phyloP scores from a whole-genome alignment of 352 stramenopile genomes.

The Phytophthora melonis region DNA sequence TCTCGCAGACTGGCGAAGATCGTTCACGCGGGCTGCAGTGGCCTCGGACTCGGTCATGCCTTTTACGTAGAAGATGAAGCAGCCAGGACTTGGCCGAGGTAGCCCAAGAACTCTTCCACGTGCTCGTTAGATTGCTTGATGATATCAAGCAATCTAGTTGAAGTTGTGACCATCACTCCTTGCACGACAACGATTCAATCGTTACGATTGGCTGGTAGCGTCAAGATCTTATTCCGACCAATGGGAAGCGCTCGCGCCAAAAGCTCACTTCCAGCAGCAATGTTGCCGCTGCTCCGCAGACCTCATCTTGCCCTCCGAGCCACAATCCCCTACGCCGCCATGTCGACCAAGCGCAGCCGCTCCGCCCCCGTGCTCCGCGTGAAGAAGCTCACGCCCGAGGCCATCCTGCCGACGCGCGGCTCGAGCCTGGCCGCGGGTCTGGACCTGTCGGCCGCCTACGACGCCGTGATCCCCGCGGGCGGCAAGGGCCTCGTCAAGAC shows the following conservation, averaged over 20 bases:
- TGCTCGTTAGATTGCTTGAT: background rate
- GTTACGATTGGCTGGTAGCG: background rate
- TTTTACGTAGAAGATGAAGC: constrained; percentile 3
- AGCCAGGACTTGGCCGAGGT: background rate
- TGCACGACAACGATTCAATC: too few species aligned
- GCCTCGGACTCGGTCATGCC: constrained; percentile 11
- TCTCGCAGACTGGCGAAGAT: constrained; percentile 66
- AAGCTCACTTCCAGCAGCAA: constrained; percentile 1
- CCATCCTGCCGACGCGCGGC: constrained; percentile 83
- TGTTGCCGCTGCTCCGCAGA: constrained; percentile 3
- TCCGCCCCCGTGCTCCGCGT: constrained; percentile 65
- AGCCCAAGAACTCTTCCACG: background rate
- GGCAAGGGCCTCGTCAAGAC: constrained; percentile 97
- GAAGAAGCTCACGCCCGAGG: constrained; percentile 86
- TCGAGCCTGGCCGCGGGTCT: constrained; percentile 83
- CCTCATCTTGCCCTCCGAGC: constrained; percentile 2
- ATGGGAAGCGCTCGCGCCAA: background rate
- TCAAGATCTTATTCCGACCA: background rate
- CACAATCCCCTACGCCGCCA: constrained; percentile 1
- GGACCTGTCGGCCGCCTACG: constrained; percentile 87
- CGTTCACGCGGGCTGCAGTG: background rate
- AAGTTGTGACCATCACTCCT: too few species aligned
- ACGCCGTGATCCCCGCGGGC: constrained; percentile 90
- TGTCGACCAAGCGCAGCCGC: constrained; percentile 43
- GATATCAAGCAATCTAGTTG: too few species aligned